Percentiles rank a stretch among this genome's conserved stretches.
Evolutionary conservation across 2,329 filamentous ascomycete species (phyloP).

Genomic region (Monilinia laxa): DNA sequence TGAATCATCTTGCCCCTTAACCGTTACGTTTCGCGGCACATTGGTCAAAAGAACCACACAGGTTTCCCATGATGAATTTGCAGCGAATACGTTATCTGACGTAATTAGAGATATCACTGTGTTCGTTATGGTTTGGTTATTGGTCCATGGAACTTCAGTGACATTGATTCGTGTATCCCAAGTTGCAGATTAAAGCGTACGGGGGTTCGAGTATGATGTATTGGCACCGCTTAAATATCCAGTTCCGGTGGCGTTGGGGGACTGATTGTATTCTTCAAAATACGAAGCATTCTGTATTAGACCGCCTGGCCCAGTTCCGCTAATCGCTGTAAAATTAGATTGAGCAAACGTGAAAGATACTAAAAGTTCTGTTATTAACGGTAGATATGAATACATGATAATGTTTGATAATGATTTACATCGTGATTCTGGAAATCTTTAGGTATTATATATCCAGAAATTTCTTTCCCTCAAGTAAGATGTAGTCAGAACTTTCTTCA

Average conservation of each 20-base stretch:
- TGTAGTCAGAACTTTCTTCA: background rate
- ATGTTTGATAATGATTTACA: background rate
- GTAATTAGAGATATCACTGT: conserved; percentile 5
- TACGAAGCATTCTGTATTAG: conserved; percentile 1
- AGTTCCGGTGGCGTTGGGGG: conserved; percentile 1
- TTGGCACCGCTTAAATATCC: background rate
- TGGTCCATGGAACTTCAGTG: conserved; percentile 11
- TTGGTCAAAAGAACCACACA: background rate
- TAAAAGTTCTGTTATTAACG: background rate
- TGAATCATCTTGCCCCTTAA: conserved; percentile 12
- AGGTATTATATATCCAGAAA: background rate
- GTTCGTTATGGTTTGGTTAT: background rate
- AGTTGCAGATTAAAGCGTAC: background rate
- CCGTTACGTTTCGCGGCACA: background rate
- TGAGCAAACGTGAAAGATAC: background rate
- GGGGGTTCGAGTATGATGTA: background rate
- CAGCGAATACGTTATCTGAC: background rate
- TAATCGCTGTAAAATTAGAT: background rate
- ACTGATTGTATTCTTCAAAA: conserved; percentile 7
- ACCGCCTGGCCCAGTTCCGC: background rate
- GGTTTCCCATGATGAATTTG: conserved; percentile 14
- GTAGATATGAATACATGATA: background rate
- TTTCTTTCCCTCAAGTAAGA: background rate
- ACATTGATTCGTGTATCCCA: conserved; percentile 14
- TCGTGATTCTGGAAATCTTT: background rate